Percentiles rank a stretch among this genome's conserved stretches.
These are phyloP conservation scores for Neoboletus brunneissimus DNA, from an alignment of 768 basidiomycete genomes.

Conservation along the genomic window DNA sequence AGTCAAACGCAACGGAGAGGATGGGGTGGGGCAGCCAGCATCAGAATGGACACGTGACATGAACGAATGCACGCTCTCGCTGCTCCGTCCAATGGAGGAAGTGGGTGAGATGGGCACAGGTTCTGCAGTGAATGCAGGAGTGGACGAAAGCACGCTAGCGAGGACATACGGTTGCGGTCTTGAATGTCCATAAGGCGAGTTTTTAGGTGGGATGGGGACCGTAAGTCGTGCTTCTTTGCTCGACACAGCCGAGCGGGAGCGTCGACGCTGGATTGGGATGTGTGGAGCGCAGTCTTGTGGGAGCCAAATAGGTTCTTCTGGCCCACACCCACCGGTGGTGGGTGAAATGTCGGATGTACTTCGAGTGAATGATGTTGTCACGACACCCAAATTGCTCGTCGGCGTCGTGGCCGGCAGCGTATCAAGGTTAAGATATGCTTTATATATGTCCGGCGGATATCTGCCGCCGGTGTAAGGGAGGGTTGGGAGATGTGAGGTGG, in stretches of 20 bases:
- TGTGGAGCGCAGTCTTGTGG: conserved; percentile 5
- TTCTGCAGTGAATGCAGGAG: conserved; percentile 29
- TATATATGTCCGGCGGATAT: conserved; percentile 34
- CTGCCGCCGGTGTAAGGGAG: conserved; percentile 32
- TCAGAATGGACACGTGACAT: conserved; percentile 21
- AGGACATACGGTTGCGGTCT: conserved; percentile 28
- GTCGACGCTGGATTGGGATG: conserved; percentile 31
- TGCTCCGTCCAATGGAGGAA: conserved; percentile 24
- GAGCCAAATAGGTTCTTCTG: conserved; percentile 13
- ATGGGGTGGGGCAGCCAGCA: conserved; percentile 20
- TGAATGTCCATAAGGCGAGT: conserved; percentile 33
- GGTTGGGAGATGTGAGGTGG: conserved; percentile 30
- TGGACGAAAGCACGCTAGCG: conserved; percentile 23
- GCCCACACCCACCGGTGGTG: conserved; percentile 2
- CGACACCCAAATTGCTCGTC: conserved; percentile 5
- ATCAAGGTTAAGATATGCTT: conserved; percentile 20
- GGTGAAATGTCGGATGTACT: conserved; percentile 22
- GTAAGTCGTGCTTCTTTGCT: conserved; percentile 30
- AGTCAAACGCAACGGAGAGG: conserved; percentile 26
- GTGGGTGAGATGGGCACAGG: conserved; percentile 27
- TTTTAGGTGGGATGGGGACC: conserved; percentile 23
- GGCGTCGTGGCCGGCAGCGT: conserved; percentile 9
- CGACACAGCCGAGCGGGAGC: conserved; percentile 34
- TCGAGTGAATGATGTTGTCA: conserved; percentile 24
- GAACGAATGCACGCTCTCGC: conserved; percentile 28